Evolutionary conservation across 2,329 filamentous ascomycete species (phyloP), one percentile per base, ranked within the genome.

Genomic region (Aureobasidium sp.): DNA sequence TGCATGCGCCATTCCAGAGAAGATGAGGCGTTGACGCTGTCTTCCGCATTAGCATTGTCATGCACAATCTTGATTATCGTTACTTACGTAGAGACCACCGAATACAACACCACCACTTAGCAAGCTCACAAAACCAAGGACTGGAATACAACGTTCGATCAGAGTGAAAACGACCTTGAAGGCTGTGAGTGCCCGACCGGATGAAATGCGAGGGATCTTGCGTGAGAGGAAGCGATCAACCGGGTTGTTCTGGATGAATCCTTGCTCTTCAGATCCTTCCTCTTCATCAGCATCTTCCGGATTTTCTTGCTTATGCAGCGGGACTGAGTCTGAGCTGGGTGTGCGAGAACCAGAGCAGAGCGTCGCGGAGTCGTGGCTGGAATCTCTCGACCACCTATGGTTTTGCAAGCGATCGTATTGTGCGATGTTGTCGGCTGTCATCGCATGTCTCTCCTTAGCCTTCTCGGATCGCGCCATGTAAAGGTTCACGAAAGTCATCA

Each of bases 1-100:
- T 77, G 89, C 94, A 71, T 96, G 92, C 7, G 92, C 92, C 55
- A 96, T 79, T 1, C 92, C 91, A 67, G 86, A 91, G 77, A 92
- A 94, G 62, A 96, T 77, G 1, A 78, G 79, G 26, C 74, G 73
- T 5, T 83, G 87, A 72, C 88, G 86, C 88, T 92, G 66, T 24
- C 39, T 12, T 27, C 7, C 3, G 26, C 24, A 37, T 47, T 29
- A 36, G 64, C 68, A 65, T 63, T 47, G 64, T 65, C 10, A 2
- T 36, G 7, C 9, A 24, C 2, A 37, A 15, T 2, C 46, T 0
- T 5, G 5, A 48, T 5, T 24, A 2, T 26, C 29, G 3, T 17
- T 24, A 39, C 89, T 82, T 81, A 92, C 89, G 72, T 92, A 93
- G 67, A 96, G 88, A 26, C 92, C 88, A 26, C 85, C 88, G 69